Evolutionary conservation across 129 eudicot genomes (phyloP).

Genomic region (Solidago caesia): DNA sequence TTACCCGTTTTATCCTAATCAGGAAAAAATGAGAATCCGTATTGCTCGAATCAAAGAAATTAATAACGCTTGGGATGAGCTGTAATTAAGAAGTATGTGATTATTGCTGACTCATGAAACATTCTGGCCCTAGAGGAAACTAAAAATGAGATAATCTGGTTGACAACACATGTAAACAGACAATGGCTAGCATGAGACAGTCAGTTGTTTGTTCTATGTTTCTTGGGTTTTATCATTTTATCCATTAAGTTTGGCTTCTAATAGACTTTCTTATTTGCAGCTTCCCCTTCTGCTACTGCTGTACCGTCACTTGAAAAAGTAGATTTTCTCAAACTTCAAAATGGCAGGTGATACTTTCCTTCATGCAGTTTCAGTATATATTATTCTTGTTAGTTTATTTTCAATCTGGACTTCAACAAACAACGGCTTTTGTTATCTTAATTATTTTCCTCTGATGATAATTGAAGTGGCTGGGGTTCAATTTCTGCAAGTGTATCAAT

Average conservation of each 20-base stretch:
- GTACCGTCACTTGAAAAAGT: conserved; percentile 56
- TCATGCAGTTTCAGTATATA: conserved; percentile 2
- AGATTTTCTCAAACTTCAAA: conserved; percentile 96
- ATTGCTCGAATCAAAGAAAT: not conserved
- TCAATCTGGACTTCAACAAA: not conserved
- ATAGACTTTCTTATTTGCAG: conserved; percentile 49
- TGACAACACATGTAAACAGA: conserved; percentile 1
- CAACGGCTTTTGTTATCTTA: not conserved
- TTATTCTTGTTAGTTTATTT: not conserved
- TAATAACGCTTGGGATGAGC: not conserved
- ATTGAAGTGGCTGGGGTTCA: not conserved
- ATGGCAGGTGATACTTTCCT: conserved; percentile 69
- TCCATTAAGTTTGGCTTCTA: conserved; percentile 19
- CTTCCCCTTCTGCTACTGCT: conserved; percentile 59
- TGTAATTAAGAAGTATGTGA: conserved; percentile 4
- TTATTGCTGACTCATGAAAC: not conserved
- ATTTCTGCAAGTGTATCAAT: not conserved
- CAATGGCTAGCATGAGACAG: not conserved
- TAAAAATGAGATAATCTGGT: conserved; percentile 1
- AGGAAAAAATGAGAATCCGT: not conserved
- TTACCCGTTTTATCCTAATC: not conserved
- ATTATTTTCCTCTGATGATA: not conserved
- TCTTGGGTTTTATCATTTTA: conserved; percentile 19
- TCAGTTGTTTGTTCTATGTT: conserved; percentile 7
- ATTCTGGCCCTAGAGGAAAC: not conserved